phyloP scores from a whole-genome alignment of 2,329 filamentous ascomycete genomes.

The Claviceps sp. region DNA sequence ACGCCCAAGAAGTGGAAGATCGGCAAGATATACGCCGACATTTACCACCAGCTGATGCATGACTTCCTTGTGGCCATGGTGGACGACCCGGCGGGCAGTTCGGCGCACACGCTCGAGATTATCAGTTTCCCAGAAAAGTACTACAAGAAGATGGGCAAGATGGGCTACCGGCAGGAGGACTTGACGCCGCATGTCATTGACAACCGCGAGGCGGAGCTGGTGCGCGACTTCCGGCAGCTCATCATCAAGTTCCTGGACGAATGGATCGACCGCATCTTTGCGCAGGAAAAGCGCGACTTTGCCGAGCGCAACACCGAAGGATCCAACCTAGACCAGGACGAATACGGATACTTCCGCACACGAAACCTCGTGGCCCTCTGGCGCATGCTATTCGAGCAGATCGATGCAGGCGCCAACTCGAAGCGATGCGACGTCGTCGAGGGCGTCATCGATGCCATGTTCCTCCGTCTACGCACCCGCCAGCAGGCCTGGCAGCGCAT shows the following conservation, averaged over 20 bases:
- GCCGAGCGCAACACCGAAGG: slow-evolving; percentile 58
- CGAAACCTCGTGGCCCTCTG: slow-evolving; percentile 89
- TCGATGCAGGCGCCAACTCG: slow-evolving; percentile 72
- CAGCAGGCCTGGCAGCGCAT: slow-evolving; percentile 80
- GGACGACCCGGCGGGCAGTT: slow-evolving; percentile 71
- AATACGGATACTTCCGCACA: slow-evolving; percentile 83
- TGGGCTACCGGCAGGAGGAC: slow-evolving; percentile 67
- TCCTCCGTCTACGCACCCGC: slow-evolving; percentile 66
- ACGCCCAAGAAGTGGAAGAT: slow-evolving; percentile 98
- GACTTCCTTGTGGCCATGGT: slow-evolving; percentile 76
- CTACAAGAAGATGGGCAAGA: slow-evolving; percentile 86
- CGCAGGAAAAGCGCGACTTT: slow-evolving; percentile 70
- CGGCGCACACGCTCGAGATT: slow-evolving; percentile 78
- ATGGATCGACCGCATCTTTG: slow-evolving; percentile 91
- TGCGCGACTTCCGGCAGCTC: slow-evolving; percentile 85
- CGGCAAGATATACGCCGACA: slow-evolving; percentile 73
- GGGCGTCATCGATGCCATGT: slow-evolving; percentile 93
- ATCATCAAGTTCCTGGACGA: slow-evolving; percentile 94
- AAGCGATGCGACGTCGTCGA: slow-evolving; percentile 82
- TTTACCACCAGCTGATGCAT: slow-evolving; percentile 92
- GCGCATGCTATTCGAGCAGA: slow-evolving; percentile 92
- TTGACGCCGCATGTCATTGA: slow-evolving; percentile 79
- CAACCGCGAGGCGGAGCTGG: slow-evolving; percentile 75
- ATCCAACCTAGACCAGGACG: slow-evolving; percentile 68
- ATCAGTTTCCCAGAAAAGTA: slow-evolving; percentile 94